Conservation (phyloP, 805 yeast genomes). For the Wickerhamiella lipophila region DNA sequence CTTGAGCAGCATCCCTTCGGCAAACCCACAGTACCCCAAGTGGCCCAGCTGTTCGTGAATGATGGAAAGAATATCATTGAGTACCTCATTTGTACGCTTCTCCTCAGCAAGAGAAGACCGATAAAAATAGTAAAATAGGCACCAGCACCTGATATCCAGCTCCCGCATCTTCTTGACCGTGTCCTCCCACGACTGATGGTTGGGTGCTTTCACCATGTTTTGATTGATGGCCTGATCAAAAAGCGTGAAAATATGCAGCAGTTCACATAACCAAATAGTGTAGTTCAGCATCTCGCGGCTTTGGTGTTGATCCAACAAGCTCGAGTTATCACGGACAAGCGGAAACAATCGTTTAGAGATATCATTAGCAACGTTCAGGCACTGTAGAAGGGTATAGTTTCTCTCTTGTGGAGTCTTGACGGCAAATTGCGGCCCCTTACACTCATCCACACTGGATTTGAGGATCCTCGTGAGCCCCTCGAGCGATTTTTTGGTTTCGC, state of each 20-base stretch:
- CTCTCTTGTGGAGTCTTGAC: constrained; percentile 28
- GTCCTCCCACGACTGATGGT: constrained; percentile 26
- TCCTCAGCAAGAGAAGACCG: constrained; percentile 20
- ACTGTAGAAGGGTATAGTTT: constrained; percentile 34
- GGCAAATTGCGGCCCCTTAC: constrained; percentile 24
- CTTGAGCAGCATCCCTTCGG: constrained; percentile 48
- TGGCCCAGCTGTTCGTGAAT: constrained; percentile 66
- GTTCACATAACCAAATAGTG: constrained; percentile 24
- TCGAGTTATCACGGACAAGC: constrained; percentile 16
- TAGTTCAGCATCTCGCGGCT: constrained; percentile 12
- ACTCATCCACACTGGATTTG: constrained; percentile 32
- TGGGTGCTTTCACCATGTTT: constrained; percentile 24
- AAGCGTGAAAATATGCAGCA: constrained; percentile 28
- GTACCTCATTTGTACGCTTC: constrained; percentile 15
- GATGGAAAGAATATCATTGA: constrained; percentile 40
- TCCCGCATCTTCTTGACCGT: constrained; percentile 25
- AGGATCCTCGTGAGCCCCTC: constrained; percentile 35
- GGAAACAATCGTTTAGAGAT: constrained; percentile 30
- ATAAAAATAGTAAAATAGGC: constrained; percentile 32
- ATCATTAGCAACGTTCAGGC: constrained; percentile 43
- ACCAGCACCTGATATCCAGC: constrained; percentile 28
- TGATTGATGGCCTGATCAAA: constrained; percentile 28
- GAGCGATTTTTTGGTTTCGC: constrained; percentile 38
- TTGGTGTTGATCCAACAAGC: constrained; percentile 9
- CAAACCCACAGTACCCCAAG: constrained; percentile 53